Evolutionary conservation across 2,329 filamentous ascomycete species (phyloP).

Genomic region (Phaeophleospora eucalypticola): DNA sequence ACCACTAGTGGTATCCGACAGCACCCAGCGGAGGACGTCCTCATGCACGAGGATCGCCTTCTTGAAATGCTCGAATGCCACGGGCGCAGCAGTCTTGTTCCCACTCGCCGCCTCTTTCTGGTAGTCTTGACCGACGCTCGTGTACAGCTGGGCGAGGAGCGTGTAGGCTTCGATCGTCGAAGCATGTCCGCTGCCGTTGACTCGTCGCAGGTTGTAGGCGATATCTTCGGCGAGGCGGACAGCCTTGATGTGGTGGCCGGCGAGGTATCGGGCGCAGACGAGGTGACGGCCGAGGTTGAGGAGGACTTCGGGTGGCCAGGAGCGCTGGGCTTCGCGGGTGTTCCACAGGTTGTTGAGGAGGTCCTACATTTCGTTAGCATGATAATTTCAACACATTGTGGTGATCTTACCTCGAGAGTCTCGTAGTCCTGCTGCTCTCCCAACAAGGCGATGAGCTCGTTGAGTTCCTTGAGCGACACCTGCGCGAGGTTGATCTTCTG

Average conservation of each 20-base stretch:
- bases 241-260: conserved; percentile 42
- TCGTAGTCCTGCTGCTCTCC: conserved; percentile 46
- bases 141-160: conserved; percentile 50
- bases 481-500: conserved; percentile 44
- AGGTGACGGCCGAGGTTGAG: conserved; percentile 52
- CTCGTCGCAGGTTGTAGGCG: conserved; percentile 53
- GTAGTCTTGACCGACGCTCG: conserved; percentile 36
- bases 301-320: conserved; percentile 44
- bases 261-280: conserved; percentile 50
- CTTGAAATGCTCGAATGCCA: conserved; percentile 39
- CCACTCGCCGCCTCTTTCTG: conserved; percentile 34
- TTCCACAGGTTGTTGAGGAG: conserved; percentile 46
- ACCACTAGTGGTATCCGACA: conserved; percentile 23
- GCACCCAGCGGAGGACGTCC: conserved; percentile 29
- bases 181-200: conserved; percentile 47
- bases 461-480: conserved; percentile 44
- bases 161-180: conserved; percentile 49
- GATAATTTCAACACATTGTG: too few species aligned
- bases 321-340: conserved; percentile 43
- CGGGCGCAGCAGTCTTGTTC: conserved; percentile 32
- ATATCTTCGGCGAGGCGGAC: conserved; percentile 51
- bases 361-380: too few species aligned
- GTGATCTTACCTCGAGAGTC: conserved; percentile 45
- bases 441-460: conserved; percentile 44
- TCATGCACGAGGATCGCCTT: conserved; percentile 36